A percentile compares a stretch with the other conserved stretches of the same genome.
These are phyloP conservation scores for Neodidymelliopsis sp. DNA, from an alignment of 2,329 filamentous ascomycete genomes.

Conservation along the genomic window DNA sequence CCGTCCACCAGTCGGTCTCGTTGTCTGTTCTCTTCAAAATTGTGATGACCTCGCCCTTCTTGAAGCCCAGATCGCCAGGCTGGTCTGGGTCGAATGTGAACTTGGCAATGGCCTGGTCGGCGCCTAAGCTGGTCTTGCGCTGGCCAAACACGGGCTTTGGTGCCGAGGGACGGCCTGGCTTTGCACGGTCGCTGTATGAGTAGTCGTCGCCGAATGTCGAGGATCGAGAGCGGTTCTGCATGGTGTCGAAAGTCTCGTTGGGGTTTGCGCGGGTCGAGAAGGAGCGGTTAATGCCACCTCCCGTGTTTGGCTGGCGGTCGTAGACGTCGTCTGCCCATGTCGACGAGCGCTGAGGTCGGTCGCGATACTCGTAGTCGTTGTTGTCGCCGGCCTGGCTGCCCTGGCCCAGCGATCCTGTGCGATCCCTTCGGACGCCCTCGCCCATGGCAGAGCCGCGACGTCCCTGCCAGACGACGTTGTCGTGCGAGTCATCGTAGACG, in stretches of 20 bases:
- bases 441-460: conserved; percentile 74
- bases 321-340: conserved; percentile 82
- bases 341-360: conserved; percentile 66
- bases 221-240: conserved; percentile 49
- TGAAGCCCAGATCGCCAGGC: conserved; percentile 90
- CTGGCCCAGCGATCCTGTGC: conserved; percentile 43
- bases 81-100: conserved; percentile 96
- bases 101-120: conserved; percentile 86
- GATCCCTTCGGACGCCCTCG: conserved; percentile 66
- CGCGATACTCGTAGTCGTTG: conserved; percentile 61
- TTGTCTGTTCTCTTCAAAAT: conserved; percentile 94
- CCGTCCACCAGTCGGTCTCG: conserved; percentile 97
- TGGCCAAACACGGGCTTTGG: conserved; percentile 84
- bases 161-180: conserved; percentile 80
- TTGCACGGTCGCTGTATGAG: conserved; percentile 62
- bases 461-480: conserved; percentile 85
- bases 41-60: conserved; percentile 96
- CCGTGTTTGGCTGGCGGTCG: conserved; percentile 60
- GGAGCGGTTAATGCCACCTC: conserved; percentile 53
- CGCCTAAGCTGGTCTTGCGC: conserved; percentile 54
- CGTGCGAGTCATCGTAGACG: conserved; percentile 83
- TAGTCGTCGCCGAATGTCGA: conserved; percentile 58
- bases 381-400: conserved; percentile 47
- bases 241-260: conserved; percentile 59
- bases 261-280: conserved; percentile 60